Conservation (phyloP, 768 basidiomycete species). For the Naganishia friedmannii region DNA sequence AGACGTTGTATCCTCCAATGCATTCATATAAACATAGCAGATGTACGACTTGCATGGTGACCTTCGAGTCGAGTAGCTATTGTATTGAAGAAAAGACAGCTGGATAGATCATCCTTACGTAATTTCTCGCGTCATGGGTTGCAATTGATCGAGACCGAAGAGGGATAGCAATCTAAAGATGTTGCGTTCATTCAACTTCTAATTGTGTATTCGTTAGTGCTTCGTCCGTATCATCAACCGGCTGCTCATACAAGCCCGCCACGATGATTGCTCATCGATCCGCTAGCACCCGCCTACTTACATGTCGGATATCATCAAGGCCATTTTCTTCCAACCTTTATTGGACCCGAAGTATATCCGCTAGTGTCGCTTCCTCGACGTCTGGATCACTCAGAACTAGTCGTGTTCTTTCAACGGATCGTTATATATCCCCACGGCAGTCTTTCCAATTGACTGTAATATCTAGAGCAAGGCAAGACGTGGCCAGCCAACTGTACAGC, state of each 20-base stretch:
- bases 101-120: background rate
- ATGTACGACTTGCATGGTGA: background rate
- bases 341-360: background rate
- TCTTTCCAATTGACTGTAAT: background rate
- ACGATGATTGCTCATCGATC: background rate
- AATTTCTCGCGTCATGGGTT: background rate
- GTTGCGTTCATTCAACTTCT: constrained; percentile 4
- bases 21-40: background rate
- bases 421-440: background rate
- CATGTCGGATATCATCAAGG: background rate
- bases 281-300: background rate
- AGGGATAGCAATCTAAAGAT: background rate
- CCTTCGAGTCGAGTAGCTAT: too few relatives aligned
- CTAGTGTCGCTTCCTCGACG: background rate
- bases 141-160: background rate
- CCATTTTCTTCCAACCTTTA: background rate
- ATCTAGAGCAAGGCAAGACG: background rate
- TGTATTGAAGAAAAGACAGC: background rate
- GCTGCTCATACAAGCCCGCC: background rate
- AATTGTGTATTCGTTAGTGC: too few relatives aligned
- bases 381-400: background rate
- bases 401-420: background rate
- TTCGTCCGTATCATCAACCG: background rate
- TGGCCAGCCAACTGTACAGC: background rate
- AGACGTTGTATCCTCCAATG: too few relatives aligned